Evolutionary conservation across 106 monocot genomes (phyloP).

Genomic region (Chionographis japonica): DNA sequence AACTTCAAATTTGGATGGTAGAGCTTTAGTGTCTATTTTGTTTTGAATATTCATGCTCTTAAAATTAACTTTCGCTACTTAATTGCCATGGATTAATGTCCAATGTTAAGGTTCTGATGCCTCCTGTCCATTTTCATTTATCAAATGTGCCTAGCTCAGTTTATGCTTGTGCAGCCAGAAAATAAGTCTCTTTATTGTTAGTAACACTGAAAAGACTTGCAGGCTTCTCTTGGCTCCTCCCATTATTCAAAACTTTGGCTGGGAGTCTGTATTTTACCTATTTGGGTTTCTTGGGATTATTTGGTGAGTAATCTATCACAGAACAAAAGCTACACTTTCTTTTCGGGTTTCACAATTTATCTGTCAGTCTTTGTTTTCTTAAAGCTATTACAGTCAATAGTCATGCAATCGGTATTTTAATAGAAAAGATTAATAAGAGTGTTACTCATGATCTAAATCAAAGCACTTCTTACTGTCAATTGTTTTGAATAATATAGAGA

Average conservation of each 20-base stretch:
- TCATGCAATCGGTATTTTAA: background rate
- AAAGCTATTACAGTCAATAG: background rate
- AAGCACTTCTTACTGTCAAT: too few species aligned
- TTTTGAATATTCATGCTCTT: too few species aligned
- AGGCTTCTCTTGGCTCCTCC: conserved; percentile 93
- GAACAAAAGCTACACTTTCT: background rate
- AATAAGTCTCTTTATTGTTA: conserved; percentile 13
- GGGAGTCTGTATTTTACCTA: conserved; percentile 95
- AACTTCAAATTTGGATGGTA: too few species aligned
- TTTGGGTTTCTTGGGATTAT: conserved; percentile 83
- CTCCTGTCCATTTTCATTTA: too few species aligned
- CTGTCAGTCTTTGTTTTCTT: background rate
- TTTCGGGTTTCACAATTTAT: background rate
- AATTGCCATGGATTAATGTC: too few species aligned
- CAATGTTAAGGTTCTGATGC: too few species aligned
- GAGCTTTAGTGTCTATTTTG: too few species aligned
- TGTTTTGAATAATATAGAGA: background rate
- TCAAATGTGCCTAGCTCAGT: too few species aligned
- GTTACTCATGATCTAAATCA: too few species aligned
- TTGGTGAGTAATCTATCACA: conserved; percentile 57
- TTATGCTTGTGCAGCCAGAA: background rate
- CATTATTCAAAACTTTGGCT: conserved; percentile 80
- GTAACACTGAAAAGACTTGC: conserved; percentile 21
- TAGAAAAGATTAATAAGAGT: too few species aligned
- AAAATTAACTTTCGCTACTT: too few species aligned